Evolutionary conservation across 2,329 filamentous ascomycete genomes (phyloP).

Genomic region (Trematosphaeria pertusa): DNA sequence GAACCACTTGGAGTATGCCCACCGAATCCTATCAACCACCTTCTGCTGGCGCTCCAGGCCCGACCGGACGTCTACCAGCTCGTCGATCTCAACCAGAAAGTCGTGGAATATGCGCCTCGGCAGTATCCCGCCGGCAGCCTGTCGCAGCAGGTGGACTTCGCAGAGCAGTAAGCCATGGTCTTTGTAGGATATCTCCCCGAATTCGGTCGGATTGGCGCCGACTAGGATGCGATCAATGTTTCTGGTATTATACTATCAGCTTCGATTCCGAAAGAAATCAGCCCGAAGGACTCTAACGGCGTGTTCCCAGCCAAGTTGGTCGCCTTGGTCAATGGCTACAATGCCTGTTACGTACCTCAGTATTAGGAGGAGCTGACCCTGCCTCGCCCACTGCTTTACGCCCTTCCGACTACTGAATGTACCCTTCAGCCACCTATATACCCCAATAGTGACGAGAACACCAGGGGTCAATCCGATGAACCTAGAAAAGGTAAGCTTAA

Average conservation of each 20-base stretch:
- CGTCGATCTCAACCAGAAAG: constrained; percentile 86
- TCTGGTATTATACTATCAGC: constrained; percentile 35
- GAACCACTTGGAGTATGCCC: constrained; percentile 85
- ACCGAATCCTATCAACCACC: constrained; percentile 83
- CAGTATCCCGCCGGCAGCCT: constrained; percentile 70
- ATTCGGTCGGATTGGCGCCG: constrained; percentile 65
- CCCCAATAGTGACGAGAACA: constrained; percentile 82
- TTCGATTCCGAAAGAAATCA: no score
- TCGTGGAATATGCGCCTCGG: constrained; percentile 79
- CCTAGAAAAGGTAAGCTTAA: constrained; percentile 47
- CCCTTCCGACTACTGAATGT: constrained; percentile 75
- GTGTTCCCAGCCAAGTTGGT: no score
- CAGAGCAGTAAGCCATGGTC: constrained; percentile 90
- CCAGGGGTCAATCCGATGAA: constrained; percentile 94
- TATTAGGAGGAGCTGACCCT: constrained; percentile 75
- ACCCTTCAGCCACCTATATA: constrained; percentile 73
- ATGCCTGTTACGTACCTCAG: constrained; percentile 71
- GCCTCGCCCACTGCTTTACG: constrained; percentile 67
- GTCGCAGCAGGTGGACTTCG: constrained; percentile 83
- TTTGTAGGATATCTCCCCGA: constrained; percentile 83
- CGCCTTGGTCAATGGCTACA: no score
- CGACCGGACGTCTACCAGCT: constrained; percentile 79
- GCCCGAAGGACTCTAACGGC: no score
- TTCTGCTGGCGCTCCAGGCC: constrained; percentile 79
- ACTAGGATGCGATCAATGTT: constrained; percentile 78